Evolutionary conservation across 2,329 filamentous ascomycete genomes (phyloP).

Genomic region (Ophiostoma fasciatum): DNA sequence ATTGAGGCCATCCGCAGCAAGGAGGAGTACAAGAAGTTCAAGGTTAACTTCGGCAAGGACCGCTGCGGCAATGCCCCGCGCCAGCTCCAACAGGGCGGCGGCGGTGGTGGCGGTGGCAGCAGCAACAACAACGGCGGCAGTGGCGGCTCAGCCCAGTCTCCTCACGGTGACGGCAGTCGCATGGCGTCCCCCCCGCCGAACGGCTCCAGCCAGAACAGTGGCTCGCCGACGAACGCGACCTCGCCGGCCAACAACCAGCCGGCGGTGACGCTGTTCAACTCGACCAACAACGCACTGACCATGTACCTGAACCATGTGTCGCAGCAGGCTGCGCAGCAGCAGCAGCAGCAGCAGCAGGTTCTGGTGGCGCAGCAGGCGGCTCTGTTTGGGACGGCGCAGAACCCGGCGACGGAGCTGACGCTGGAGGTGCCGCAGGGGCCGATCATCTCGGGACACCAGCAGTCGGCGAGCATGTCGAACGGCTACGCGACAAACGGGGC

Average conservation of each 20-base stretch:
- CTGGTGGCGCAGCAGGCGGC: slow-evolving; percentile 65
- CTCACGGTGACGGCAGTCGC: slow-evolving; percentile 44
- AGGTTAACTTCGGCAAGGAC: slow-evolving; percentile 99
- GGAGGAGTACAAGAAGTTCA: slow-evolving; percentile 96
- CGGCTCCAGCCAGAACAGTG: slow-evolving; percentile 43
- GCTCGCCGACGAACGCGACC: slow-evolving; percentile 35
- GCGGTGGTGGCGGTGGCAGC: background rate
- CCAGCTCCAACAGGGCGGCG: slow-evolving; percentile 43
- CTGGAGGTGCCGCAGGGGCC: slow-evolving; percentile 46
- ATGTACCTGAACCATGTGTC: slow-evolving; percentile 82
- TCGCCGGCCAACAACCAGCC: slow-evolving; percentile 23
- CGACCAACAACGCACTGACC: slow-evolving; percentile 75
- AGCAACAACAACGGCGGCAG: background rate
- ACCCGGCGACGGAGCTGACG: slow-evolving; percentile 39
- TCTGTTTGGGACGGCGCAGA: slow-evolving; percentile 60
- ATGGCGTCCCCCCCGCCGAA: slow-evolving; percentile 46
- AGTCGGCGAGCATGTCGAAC: slow-evolving; percentile 51
- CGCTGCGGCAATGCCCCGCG: slow-evolving; percentile 92
- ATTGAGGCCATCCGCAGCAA: slow-evolving; percentile 91
- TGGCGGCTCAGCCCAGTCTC: slow-evolving; percentile 36
- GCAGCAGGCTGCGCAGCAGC: slow-evolving; percentile 57
- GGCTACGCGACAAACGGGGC: slow-evolving; percentile 37
- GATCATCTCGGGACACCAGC: slow-evolving; percentile 43
- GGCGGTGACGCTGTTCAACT: slow-evolving; percentile 61
- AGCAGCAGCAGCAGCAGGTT: slow-evolving; percentile 57